phyloP scores from a whole-genome alignment of 2,329 filamentous ascomycete genomes.

The Fonsecaea pugnacius region DNA sequence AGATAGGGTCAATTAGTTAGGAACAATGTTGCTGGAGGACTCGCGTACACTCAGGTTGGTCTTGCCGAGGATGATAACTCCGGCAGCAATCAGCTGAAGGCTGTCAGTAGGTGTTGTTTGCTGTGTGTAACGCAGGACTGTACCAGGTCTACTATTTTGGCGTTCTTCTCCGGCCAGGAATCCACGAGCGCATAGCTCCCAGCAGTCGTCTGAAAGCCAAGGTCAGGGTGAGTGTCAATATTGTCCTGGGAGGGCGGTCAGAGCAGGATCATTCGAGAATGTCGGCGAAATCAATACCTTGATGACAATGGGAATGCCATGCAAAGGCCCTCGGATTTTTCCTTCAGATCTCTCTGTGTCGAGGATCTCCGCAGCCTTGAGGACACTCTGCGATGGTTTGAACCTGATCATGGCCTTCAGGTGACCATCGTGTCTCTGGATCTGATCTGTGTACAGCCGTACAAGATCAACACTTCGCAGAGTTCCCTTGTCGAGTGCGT shows the following conservation, averaged over 20 bases:
- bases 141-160: neutral
- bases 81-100: neutral
- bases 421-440: neutral
- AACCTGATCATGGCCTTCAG: conserved; percentile 2
- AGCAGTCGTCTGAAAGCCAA: conserved; percentile 35
- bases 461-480: conserved; percentile 3
- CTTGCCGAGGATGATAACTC: conserved; percentile 6
- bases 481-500: neutral
- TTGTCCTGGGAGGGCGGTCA: neutral
- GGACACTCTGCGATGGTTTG: conserved; percentile 41
- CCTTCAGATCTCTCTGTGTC: conserved; percentile 65
- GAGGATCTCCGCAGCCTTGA: conserved; percentile 63
- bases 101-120: neutral
- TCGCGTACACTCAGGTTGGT: neutral
- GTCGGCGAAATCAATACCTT: conserved; percentile 48
- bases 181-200: conserved; percentile 34
- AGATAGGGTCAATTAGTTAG: neutral
- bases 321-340: conserved; percentile 65
- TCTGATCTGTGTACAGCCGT: neutral
- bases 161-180: conserved; percentile 3
- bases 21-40: neutral
- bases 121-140: neutral
- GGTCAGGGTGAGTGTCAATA: conserved; percentile 1
- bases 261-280: neutral
- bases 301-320: conserved; percentile 75